A percentile compares a stretch with the other conserved stretches of the same genome.
These are phyloP conservation scores for Collybia mongolica DNA, from an alignment of 768 basidiomycete species.

Conservation along the genomic window DNA sequence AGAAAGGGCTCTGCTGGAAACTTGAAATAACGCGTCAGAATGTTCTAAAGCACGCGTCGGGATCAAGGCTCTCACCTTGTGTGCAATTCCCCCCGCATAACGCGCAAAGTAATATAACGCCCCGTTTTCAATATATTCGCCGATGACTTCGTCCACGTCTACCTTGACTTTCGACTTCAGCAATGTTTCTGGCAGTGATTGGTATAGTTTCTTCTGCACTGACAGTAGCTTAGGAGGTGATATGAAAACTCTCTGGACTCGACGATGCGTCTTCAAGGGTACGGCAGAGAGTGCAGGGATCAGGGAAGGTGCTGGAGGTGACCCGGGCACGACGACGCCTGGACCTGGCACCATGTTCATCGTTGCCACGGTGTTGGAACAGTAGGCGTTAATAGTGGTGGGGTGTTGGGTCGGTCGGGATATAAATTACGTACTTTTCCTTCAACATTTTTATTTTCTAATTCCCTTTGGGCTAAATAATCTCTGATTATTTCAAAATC, in stretches of 20 bases:
- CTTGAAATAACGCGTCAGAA: conserved; percentile 36
- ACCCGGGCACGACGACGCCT: too few species aligned
- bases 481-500: too few species aligned
- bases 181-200: conserved; percentile 28
- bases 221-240: conserved; percentile 33
- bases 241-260: conserved; percentile 28
- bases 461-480: too few species aligned
- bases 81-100: conserved; percentile 52
- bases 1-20: conserved; percentile 39
- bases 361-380: too few species aligned
- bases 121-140: conserved; percentile 43
- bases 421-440: too few species aligned
- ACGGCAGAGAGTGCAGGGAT: too few species aligned
- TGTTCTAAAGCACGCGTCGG: background rate
- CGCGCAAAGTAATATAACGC: conserved; percentile 62
- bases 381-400: too few species aligned
- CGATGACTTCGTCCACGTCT: conserved; percentile 50
- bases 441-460: too few species aligned
- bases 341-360: too few species aligned
- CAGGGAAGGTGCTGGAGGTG: too few species aligned
- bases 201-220: conserved; percentile 41
- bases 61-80: conserved; percentile 44
- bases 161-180: conserved; percentile 30
- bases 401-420: too few species aligned
- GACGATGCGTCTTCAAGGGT: too few species aligned